Percentiles rank a stretch among this genome's conserved stretches.
Evolutionary conservation across 2,329 filamentous ascomycete genomes (phyloP).

Genomic region (Fusarium staphyleae): DNA sequence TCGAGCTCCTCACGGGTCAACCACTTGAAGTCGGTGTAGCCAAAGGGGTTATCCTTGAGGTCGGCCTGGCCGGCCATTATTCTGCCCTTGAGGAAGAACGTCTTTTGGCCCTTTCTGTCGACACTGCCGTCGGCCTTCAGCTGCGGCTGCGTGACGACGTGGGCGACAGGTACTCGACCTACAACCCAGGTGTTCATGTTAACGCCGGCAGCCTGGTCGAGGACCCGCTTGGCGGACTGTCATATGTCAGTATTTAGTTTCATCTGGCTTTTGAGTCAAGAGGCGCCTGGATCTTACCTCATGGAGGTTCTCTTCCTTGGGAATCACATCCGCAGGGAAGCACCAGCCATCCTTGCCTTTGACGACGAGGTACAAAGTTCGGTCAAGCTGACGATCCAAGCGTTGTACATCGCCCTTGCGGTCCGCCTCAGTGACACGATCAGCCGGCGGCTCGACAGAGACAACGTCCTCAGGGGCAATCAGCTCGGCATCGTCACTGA

Average conservation of each 20-base stretch:
- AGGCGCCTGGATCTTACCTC: conserved; percentile 63
- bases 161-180: conserved; percentile 86
- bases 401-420: conserved; percentile 74
- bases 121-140: conserved; percentile 53
- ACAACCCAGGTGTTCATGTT: conserved; percentile 99
- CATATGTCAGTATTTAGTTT: conserved; percentile 1
- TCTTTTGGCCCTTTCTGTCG: conserved; percentile 72
- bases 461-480: conserved; percentile 66
- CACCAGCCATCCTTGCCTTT: conserved; percentile 78
- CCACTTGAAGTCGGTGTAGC: conserved; percentile 88
- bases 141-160: conserved; percentile 67
- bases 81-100: conserved; percentile 93
- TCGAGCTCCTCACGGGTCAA: conserved; percentile 87
- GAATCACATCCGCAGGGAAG: conserved; percentile 78
- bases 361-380: conserved; percentile 88
- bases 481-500: conserved; percentile 66
- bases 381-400: conserved; percentile 78
- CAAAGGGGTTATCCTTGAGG: conserved; percentile 73
- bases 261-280: neutral
- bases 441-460: conserved; percentile 72
- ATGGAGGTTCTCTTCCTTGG: conserved; percentile 77
- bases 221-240: conserved; percentile 81
- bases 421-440: conserved; percentile 81
- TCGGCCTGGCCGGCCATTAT: conserved; percentile 98
- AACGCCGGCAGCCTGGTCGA: conserved; percentile 78